Conservation (phyloP, 2,329 filamentous ascomycete genomes). For the Parastagonospora avenae region DNA sequence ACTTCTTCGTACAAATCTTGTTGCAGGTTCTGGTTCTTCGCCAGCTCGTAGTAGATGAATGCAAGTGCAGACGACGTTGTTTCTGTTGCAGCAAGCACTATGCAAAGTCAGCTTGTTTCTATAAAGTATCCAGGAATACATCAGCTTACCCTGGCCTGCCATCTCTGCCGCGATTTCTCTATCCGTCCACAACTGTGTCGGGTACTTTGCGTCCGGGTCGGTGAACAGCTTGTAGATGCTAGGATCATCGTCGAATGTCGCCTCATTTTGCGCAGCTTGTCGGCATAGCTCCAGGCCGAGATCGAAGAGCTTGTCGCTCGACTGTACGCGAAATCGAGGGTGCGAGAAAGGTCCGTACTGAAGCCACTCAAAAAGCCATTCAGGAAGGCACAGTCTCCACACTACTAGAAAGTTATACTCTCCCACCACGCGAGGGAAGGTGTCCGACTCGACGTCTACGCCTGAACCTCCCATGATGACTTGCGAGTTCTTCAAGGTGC, state of each 20-base stretch:
- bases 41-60: constrained; percentile 25
- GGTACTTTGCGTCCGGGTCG: constrained; percentile 19
- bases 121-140: too few species aligned
- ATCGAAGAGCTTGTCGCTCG: constrained; percentile 24
- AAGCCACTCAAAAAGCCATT: constrained; percentile 24
- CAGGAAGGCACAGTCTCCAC: constrained; percentile 24
- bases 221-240: constrained; percentile 22
- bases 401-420: constrained; percentile 29
- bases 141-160: constrained; percentile 13
- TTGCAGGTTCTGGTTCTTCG: constrained; percentile 21
- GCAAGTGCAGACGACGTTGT: constrained; percentile 25
- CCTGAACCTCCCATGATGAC: constrained; percentile 24
- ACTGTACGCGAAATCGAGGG: constrained; percentile 21
- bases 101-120: too few species aligned
- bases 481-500: constrained; percentile 23
- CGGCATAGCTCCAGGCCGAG: constrained; percentile 17
- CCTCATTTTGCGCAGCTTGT: constrained; percentile 10
- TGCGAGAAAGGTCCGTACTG: constrained; percentile 20
- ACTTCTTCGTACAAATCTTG: constrained; percentile 16
- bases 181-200: constrained; percentile 20
- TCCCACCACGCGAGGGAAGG: constrained; percentile 23
- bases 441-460: constrained; percentile 15
- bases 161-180: constrained; percentile 24
- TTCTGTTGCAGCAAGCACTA: constrained; percentile 24
- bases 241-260: constrained; percentile 8